Evolutionary conservation across 2,329 filamentous ascomycete genomes (phyloP), one percentile per base, ranked within the genome.

Genomic region (Acephala macrosclerotiorum): DNA sequence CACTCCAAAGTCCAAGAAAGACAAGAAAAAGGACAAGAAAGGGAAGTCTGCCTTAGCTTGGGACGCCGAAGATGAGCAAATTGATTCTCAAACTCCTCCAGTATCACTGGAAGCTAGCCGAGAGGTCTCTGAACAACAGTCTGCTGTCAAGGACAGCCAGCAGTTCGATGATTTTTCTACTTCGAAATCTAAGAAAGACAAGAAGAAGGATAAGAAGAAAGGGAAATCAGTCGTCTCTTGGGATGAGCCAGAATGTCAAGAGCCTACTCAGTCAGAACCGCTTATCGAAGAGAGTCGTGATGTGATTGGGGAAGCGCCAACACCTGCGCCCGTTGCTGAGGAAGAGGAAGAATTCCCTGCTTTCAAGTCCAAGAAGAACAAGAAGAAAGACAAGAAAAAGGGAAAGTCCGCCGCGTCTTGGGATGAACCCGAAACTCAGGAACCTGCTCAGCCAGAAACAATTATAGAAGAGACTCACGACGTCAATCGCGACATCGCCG

Each of bases 281-380:
- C 7, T 14, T 38, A 18, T 57, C 14, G 55, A 57, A 57, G 33
- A 38, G 2, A 40, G 16, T 57, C 55, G 29, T 38, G 55, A 53
- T 18, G 5, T 53, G 49, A 29, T 8, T 29, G 49, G 38, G 55
- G 35, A 57, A 16, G 26, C n/a, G 6, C 18, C 55, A 11, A 57
- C 33, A 35, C 29, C 33, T 57, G 3, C 26, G 18, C 26, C 25
- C 35, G 14, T 33, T 33, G 20, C n/a, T 25, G 29, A 33, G 29
- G 29, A 33, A 33, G 25, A 29, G n/a, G 47, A 51, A 4, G 47
- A 51, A 25, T 51, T 51, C 47, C 25, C 47, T 9, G 20, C 25
- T 3, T 29, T 29, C 11, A 8, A 61, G 61, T 78, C 29, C 47
- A 83, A 81, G 71, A 83, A 82, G 72, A 74, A 73, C 38, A 83